Base-by-base conservation (phyloP, 1,284 basidiomycete species). In the Cryptococcus jaspeensis region DNA sequence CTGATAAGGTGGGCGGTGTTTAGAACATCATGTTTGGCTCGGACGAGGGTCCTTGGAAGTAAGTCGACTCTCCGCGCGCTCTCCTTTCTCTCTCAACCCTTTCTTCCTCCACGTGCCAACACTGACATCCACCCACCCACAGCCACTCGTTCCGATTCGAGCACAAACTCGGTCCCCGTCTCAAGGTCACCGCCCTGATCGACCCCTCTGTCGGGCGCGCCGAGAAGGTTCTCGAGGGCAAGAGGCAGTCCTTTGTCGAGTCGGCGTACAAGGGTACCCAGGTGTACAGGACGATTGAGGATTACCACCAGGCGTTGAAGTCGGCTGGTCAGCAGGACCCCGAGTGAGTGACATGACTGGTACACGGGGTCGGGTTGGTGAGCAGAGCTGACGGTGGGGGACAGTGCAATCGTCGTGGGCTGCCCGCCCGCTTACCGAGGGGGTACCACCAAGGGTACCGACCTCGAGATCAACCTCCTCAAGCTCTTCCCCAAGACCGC, bases 121-220 rank as follows among this genome's bases (percentile, higher is more conserved):
- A 6, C 23, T 49, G 35, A 42, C 54, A 5, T 22, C 15, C 23
- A 20, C 36, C 41, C 35, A 42, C 37, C 45, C 25, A 87, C 88
- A 93, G 94, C 78, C 92, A 95, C 78, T 94, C 91, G 49, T 92
- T 94, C 85, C 89, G 92, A 73, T 85, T 95, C 67, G 92, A 94
- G 81, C 76, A 94, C 81, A 97, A 99, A 82, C 89, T 99, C 59
- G 95, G 95, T 46, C 89, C 87, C 22, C 90, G 95, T 69, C 88
- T 99, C 77, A 97, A 96, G 78, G 92, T 99, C 53, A 85, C 92
- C 54, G 95, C 92, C 15, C 82, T 99, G 56, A 89, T 99, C 70
- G 95, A 99, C 77, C 95, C 96, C 32, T 87, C 86, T 13, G 81
- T 84, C 55, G 87, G 89, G 42, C 90, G 92, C 59, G 92, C 93